Percentiles rank a stretch among this genome's conserved stretches.
These are phyloP conservation scores for Cryphonectria parasitica DNA, from an alignment of 2,329 filamentous ascomycete species.

Conservation along the genomic window DNA sequence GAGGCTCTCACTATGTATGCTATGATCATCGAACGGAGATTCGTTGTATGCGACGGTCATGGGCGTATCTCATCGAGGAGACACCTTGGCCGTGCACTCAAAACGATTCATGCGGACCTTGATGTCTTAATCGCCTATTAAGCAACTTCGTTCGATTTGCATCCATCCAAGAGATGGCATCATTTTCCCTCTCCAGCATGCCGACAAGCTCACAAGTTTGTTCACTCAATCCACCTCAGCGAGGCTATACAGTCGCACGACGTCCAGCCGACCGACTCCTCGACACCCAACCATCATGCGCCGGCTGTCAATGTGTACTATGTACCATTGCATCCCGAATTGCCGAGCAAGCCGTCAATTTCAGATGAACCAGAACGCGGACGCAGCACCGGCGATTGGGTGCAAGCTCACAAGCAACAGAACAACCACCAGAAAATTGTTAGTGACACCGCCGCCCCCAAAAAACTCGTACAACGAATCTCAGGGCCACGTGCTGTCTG, in stretches of 20 bases:
- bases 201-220: not conserved
- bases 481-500: slow-evolving; percentile 23
- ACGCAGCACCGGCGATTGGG: not conserved
- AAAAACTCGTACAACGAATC: slow-evolving; percentile 12
- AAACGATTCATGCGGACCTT: not conserved
- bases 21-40: not conserved
- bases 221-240: not conserved
- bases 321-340: not conserved
- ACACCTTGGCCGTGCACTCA: not conserved
- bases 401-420: not conserved
- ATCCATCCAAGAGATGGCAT: not conserved
- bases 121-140: not conserved
- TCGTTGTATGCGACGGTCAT: not conserved
- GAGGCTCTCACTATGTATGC: not conserved
- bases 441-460: slow-evolving; percentile 28
- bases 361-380: not conserved
- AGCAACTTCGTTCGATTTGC: not conserved
- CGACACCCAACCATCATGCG: not conserved
- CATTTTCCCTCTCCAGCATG: not conserved
- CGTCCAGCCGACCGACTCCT: not conserved
- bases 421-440: slow-evolving; percentile 13
- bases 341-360: not conserved
- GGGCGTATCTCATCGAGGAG: not conserved
- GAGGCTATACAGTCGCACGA: not conserved
- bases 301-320: not conserved